Evolutionary conservation across 2,329 filamentous ascomycete genomes (phyloP), one percentile per base, ranked within the genome.

Genomic region (Xylariaceae sp.): DNA sequence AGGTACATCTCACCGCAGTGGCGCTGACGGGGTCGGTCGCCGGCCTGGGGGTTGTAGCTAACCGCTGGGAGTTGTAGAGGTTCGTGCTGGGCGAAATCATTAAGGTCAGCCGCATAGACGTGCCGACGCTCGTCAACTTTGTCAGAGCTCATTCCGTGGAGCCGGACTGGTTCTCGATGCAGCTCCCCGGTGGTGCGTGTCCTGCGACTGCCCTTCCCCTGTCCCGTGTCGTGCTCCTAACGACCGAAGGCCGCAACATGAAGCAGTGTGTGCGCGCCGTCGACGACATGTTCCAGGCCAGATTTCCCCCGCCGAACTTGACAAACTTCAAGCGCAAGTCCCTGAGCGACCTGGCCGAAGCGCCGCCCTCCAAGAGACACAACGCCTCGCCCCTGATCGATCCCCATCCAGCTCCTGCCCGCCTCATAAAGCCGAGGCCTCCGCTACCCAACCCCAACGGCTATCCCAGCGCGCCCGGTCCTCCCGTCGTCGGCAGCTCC

Each of bases 41-140:
- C 21, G 21, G n/a, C n/a, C n/a, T n/a, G n/a, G n/a, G 8, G 21
- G 21, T 23, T 23, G 8, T 8, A 23, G 8, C 12, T 8, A 23
- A 8, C 21, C 21, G 8, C 21, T 44, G 30, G 29, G 32, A 34
- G 16, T 30, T 37, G n/a, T 47, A 77, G 72, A 69, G 71, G 42
- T 74, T 74, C 49, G 58, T 76, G 39, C 62, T 77, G 36, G 68
- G 64, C 36, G 72, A 77, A 53, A 70, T 75, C 46, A 68, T 77
- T 54, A 77, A 75, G 46, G 62, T 61, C 39, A 76, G 71, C 56
- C 53, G 61, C 19, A 54, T 75, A 38, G 64, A 72, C 36, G 50
- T 72, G 16, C 51, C 58, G 9, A 53, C 51, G 13, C 52, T 77
- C 19, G 61, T 65, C 14, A 55, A 57, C 10, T 72, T 77, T 39